These are phyloP conservation scores for Thermoascus crustaceus DNA, from an alignment of 2,329 filamentous ascomycete genomes.

Conservation along the genomic window DNA sequence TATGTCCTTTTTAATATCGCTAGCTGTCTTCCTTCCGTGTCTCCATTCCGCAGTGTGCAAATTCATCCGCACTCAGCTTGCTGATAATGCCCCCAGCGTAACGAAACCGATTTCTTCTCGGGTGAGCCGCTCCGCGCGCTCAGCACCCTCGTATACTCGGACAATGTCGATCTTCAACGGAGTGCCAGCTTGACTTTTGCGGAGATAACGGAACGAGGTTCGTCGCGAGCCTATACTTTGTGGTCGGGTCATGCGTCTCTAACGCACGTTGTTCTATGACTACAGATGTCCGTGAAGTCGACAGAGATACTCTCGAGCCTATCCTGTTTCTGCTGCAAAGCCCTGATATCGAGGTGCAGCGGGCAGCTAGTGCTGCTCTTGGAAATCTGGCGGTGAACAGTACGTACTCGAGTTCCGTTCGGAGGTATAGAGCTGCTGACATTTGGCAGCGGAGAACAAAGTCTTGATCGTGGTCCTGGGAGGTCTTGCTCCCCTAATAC, in stretches of 20 bases:
- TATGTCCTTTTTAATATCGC: conserved; percentile 39
- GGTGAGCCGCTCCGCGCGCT: conserved; percentile 89
- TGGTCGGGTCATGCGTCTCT: background rate
- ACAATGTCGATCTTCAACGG: conserved; percentile 95
- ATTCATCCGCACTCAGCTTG: background rate
- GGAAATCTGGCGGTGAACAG: conserved; percentile 97
- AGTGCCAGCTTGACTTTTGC: conserved; percentile 98
- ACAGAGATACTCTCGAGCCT: conserved; percentile 87
- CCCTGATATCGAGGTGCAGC: conserved; percentile 91
- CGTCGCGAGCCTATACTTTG: conserved; percentile 8
- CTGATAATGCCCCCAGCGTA: conserved; percentile 54
- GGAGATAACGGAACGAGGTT: conserved; percentile 96
- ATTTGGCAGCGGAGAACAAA: conserved; percentile 81
- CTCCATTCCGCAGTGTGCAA: conserved; percentile 5
- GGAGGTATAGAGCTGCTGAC: conserved; percentile 34
- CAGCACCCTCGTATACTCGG: conserved; percentile 93
- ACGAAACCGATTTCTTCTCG: conserved; percentile 96
- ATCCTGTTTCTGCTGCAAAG: conserved; percentile 94
- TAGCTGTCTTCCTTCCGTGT: conserved; percentile 3
- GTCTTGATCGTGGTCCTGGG: conserved; percentile 90
- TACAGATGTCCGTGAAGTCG: conserved; percentile 90
- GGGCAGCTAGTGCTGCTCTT: conserved; percentile 89
- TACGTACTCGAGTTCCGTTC: conserved; percentile 41
- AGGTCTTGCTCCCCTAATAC: conserved; percentile 82
- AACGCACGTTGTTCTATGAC: conserved; percentile 5